A percentile compares a stretch with the other conserved stretches of the same genome.
phyloP scores from a whole-genome alignment of 352 stramenopile species.

The Globisporangium paddicum region DNA sequence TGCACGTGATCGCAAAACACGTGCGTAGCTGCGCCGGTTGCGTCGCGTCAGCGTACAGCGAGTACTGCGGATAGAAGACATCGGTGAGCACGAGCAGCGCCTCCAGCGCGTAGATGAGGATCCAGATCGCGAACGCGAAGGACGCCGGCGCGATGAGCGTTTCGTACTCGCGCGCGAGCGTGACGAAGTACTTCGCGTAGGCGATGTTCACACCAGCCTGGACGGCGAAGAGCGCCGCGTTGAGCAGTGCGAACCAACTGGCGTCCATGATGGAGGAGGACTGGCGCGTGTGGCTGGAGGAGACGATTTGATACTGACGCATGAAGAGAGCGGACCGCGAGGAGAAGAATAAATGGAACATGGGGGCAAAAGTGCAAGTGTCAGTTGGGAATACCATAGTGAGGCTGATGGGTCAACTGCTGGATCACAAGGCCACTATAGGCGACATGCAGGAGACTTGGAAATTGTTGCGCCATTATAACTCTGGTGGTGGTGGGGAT shows the following conservation, averaged over 20 bases:
- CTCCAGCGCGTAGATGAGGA: slow-evolving; percentile 65
- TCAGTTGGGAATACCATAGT: too few species aligned
- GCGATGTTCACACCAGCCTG: slow-evolving; percentile 64
- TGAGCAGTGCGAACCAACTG: slow-evolving; percentile 48
- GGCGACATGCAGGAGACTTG: not conserved
- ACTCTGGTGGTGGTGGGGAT: not conserved
- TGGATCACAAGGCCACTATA: not conserved
- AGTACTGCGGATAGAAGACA: slow-evolving; percentile 55
- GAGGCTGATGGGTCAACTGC: not conserved
- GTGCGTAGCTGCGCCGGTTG: slow-evolving; percentile 54
- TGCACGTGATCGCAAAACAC: slow-evolving; percentile 60
- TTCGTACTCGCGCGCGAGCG: slow-evolving; percentile 50
- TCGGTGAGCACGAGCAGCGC: slow-evolving; percentile 57
- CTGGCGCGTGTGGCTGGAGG: not conserved
- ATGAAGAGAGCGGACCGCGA: slow-evolving; percentile 10
- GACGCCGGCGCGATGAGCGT: slow-evolving; percentile 65
- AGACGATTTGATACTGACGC: slow-evolving; percentile 10
- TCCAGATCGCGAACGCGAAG: slow-evolving; percentile 62
- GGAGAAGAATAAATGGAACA: slow-evolving; percentile 13
- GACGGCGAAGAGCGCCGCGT: slow-evolving; percentile 50
- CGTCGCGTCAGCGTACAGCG: slow-evolving; percentile 67
- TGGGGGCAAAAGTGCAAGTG: slow-evolving; percentile 5
- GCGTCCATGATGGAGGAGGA: slow-evolving; percentile 29
- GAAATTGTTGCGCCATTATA: slow-evolving; percentile 6
- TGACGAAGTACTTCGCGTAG: slow-evolving; percentile 54